Percentiles rank a stretch among this genome's conserved stretches.
Conservation (phyloP, 441 rosid genomes). For the Eutrema salsugineum region DNA sequence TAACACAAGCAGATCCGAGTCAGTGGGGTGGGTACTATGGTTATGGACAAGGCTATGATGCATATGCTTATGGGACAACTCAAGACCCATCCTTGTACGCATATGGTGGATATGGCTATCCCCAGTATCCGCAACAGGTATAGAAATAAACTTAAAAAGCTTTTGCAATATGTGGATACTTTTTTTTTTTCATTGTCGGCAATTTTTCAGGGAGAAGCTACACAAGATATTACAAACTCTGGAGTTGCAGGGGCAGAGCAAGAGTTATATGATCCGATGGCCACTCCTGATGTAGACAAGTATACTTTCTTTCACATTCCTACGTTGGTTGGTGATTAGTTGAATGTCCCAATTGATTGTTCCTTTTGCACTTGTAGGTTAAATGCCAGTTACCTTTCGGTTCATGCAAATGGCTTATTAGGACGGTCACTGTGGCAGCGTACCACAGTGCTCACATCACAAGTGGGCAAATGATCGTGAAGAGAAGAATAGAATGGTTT, state of each 20-base stretch:
- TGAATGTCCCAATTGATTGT: conserved; percentile 7
- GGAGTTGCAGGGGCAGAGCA: conserved; percentile 56
- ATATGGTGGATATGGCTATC: conserved; percentile 85
- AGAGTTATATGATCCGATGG: conserved; percentile 77
- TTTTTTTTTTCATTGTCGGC: background rate
- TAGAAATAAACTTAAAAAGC: background rate
- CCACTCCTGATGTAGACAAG: conserved; percentile 89
- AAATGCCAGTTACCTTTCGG: conserved; percentile 74
- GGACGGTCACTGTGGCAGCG: conserved; percentile 73
- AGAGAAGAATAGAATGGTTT: background rate
- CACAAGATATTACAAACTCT: conserved; percentile 51
- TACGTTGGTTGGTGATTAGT: background rate
- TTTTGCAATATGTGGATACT: background rate
- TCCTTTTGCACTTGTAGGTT: conserved; percentile 50
- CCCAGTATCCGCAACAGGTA: conserved; percentile 88
- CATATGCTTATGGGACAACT: conserved; percentile 72
- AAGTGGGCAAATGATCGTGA: conserved; percentile 4
- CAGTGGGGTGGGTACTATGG: conserved; percentile 93
- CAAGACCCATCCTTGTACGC: conserved; percentile 88
- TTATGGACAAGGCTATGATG: conserved; percentile 94
- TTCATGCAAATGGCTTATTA: conserved; percentile 70
- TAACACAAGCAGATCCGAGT: conserved; percentile 71
- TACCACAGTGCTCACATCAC: conserved; percentile 47
- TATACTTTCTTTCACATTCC: conserved; percentile 19
- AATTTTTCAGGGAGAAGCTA: conserved; percentile 65